Percentiles rank a stretch among this genome's conserved stretches.
Evolutionary conservation across 2,329 filamentous ascomycete genomes (phyloP).

Genomic region (Curvularia spicifera): DNA sequence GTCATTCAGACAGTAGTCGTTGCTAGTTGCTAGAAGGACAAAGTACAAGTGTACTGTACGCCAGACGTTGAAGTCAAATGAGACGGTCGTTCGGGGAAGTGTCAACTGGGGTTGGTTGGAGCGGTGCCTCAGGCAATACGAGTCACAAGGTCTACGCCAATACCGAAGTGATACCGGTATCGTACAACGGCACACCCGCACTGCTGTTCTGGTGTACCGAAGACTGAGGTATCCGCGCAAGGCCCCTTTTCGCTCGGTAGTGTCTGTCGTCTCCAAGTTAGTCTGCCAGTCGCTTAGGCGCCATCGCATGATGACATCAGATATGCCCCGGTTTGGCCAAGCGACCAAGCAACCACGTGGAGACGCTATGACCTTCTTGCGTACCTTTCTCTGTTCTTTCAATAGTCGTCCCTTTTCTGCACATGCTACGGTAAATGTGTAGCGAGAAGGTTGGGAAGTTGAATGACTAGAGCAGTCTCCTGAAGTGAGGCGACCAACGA

Average conservation of each 20-base stretch:
- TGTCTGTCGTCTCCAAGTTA: background rate
- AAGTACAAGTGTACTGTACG: background rate
- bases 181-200: background rate
- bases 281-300: background rate
- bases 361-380: background rate
- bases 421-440: background rate
- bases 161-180: slow-evolving; percentile 16
- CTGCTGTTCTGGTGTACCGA: slow-evolving; percentile 6
- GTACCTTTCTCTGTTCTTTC: background rate
- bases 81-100: slow-evolving; percentile 10
- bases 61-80: background rate
- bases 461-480: background rate
- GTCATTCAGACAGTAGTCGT: background rate
- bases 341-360: background rate
- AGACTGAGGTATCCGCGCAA: background rate
- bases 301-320: background rate
- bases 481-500: background rate
- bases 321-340: background rate
- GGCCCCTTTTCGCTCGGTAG: slow-evolving; percentile 2
- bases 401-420: background rate
- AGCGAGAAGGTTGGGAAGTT: background rate
- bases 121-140: slow-evolving; percentile 6
- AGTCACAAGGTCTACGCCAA: slow-evolving; percentile 2
- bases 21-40: background rate
- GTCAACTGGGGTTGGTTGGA: background rate